A percentile compares a stretch with the other conserved stretches of the same genome.
Evolutionary conservation across 345 rosid species (phyloP).

Genomic region (Brassica cretica): DNA sequence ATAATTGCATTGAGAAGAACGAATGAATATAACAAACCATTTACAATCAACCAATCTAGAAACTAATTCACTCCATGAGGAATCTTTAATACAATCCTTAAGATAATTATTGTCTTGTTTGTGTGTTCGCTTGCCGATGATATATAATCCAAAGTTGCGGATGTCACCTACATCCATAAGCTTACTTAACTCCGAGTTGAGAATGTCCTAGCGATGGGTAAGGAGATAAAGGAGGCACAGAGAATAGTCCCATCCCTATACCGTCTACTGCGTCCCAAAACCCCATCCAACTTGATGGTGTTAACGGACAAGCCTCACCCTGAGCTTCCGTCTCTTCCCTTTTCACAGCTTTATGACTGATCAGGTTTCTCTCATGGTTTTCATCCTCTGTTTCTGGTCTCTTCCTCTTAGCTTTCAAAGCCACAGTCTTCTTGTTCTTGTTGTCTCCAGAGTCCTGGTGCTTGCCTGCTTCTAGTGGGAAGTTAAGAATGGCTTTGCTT

Average conservation of each 20-base stretch:
- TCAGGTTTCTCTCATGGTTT: conserved; percentile 10
- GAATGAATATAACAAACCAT: conserved; percentile 16
- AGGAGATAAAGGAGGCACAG: conserved; percentile 75
- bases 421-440: not conserved
- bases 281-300: conserved; percentile 89
- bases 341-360: conserved; percentile 32
- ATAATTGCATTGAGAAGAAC: conserved; percentile 1
- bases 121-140: conserved; percentile 1
- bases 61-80: conserved; percentile 5
- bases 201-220: conserved; percentile 47
- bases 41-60: conserved; percentile 22
- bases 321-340: conserved; percentile 30
- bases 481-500: conserved; percentile 81
- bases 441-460: conserved; percentile 17
- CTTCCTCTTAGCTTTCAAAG: conserved; percentile 44
- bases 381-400: conserved; percentile 40
- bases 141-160: not conserved
- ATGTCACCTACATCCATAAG: not conserved
- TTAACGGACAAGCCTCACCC: conserved; percentile 47
- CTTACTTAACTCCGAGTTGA: conserved; percentile 44
- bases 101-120: conserved; percentile 8
- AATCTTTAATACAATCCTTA: not conserved
- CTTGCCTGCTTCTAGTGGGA: conserved; percentile 75
- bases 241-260: conserved; percentile 61
- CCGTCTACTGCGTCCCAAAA: conserved; percentile 62